Evolutionary conservation across 2,329 filamentous ascomycete genomes (phyloP).

Genomic region (Xenosphaeropsis pyriputrescens): DNA sequence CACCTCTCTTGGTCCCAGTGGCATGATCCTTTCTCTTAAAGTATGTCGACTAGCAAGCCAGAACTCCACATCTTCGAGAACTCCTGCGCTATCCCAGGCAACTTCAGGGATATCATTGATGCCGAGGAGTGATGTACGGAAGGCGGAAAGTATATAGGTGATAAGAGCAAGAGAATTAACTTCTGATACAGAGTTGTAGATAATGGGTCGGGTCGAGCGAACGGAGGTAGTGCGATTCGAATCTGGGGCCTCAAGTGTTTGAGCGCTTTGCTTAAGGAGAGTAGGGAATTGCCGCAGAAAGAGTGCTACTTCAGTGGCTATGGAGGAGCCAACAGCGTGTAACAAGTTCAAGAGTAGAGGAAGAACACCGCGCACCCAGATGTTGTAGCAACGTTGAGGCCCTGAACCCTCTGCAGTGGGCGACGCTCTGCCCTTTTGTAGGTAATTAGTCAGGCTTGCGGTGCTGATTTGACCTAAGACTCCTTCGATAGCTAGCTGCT

Average conservation of each 20-base stretch:
- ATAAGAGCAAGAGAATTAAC: constrained; percentile 67
- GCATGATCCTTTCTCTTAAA: constrained; percentile 58
- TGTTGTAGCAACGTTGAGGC: constrained; percentile 62
- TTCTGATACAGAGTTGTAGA: constrained; percentile 60
- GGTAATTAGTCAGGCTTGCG: constrained; percentile 64
- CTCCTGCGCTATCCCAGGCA: constrained; percentile 55
- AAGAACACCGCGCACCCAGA: constrained; percentile 81
- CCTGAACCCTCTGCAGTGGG: constrained; percentile 63
- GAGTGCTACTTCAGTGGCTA: constrained; percentile 71
- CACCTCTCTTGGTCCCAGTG: constrained; percentile 57
- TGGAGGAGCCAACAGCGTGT: constrained; percentile 62
- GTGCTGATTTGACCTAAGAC: constrained; percentile 66
- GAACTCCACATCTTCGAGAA: constrained; percentile 74
- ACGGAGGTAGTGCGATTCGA: constrained; percentile 31
- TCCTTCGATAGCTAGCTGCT: constrained; percentile 80
- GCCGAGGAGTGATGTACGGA: constrained; percentile 42
- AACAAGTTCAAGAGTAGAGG: constrained; percentile 83
- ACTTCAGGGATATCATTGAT: constrained; percentile 60
- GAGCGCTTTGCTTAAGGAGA: constrained; percentile 58
- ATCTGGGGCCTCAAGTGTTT: constrained; percentile 51
- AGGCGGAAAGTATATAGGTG: constrained; percentile 52
- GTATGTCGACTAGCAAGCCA: constrained; percentile 57
- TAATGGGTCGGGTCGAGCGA: constrained; percentile 41
- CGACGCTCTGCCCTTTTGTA: constrained; percentile 56
- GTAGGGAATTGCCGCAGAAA: constrained; percentile 84